phyloP scores from a whole-genome alignment of 768 basidiomycete genomes.

The Tylopilus subfusipes region DNA sequence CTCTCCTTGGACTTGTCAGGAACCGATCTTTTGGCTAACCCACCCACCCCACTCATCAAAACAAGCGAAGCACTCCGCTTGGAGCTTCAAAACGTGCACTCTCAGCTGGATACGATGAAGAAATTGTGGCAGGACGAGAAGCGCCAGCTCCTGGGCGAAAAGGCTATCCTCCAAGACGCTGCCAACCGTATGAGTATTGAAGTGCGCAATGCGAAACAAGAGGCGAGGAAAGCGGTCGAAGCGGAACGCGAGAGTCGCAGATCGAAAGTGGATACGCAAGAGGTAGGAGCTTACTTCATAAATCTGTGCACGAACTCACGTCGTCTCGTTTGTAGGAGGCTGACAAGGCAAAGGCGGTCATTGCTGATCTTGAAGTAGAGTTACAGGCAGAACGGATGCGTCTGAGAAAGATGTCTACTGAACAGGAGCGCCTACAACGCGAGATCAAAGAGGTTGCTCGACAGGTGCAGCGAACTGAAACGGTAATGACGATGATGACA shows the following conservation, averaged over 20 bases:
- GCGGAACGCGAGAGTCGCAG: constrained; percentile 48
- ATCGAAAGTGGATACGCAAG: constrained; percentile 50
- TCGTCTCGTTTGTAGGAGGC: constrained; percentile 50
- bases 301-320: constrained; percentile 1
- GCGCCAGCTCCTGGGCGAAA: constrained; percentile 61
- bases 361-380: constrained; percentile 67
- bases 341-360: constrained; percentile 58
- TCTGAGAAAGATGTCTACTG: constrained; percentile 56
- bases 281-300: constrained; percentile 36
- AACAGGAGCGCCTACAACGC: constrained; percentile 59
- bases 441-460: constrained; percentile 62
- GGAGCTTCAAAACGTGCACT: constrained; percentile 59
- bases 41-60: constrained; percentile 65
- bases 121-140: constrained; percentile 69
- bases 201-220: constrained; percentile 55
- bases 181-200: constrained; percentile 63
- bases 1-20: constrained; percentile 44
- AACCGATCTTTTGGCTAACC: constrained; percentile 48
- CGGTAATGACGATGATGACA: constrained; percentile 37
- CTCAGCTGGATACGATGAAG: constrained; percentile 61
- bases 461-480: constrained; percentile 69
- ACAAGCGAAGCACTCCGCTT: constrained; percentile 61
- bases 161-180: constrained; percentile 66
- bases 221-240: constrained; percentile 51
- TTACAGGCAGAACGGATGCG: constrained; percentile 69